A percentile compares a stretch with the other conserved stretches of the same genome.
These are phyloP conservation scores for Otatea glauca DNA, from an alignment of 176 grass and related monocot species.

Conservation along the genomic window DNA sequence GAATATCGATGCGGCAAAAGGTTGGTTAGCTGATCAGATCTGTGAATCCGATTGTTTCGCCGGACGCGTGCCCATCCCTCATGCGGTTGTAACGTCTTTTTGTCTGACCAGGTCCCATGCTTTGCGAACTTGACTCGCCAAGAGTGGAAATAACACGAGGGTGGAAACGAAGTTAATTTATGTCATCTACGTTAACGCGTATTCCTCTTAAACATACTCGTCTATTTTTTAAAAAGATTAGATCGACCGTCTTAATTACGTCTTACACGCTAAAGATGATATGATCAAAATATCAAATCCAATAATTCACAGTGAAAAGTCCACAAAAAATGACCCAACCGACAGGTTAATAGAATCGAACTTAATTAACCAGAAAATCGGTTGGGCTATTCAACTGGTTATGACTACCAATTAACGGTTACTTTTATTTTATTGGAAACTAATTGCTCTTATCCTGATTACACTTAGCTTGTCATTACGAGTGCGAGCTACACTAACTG, in stretches of 20 bases:
- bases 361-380: neutral
- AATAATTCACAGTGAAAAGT: neutral
- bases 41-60: slow-evolving; percentile 10
- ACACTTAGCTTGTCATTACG: neutral
- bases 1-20: neutral
- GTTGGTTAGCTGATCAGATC: neutral
- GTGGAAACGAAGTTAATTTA: neutral
- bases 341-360: neutral
- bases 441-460: too few relatives aligned
- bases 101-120: neutral
- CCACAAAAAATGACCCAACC: neutral
- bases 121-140: neutral
- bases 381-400: neutral
- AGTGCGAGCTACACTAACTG: neutral
- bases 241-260: neutral
- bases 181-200: neutral
- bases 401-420: neutral
- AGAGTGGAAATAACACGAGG: neutral
- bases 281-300: neutral
- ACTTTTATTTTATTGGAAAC: too few relatives aligned
- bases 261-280: neutral
- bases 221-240: neutral
- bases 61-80: neutral
- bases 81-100: neutral
- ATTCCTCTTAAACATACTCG: neutral